Conservation (phyloP, 1,139 yeast genomes). For the Lodderomyces orthopsilosis region DNA sequence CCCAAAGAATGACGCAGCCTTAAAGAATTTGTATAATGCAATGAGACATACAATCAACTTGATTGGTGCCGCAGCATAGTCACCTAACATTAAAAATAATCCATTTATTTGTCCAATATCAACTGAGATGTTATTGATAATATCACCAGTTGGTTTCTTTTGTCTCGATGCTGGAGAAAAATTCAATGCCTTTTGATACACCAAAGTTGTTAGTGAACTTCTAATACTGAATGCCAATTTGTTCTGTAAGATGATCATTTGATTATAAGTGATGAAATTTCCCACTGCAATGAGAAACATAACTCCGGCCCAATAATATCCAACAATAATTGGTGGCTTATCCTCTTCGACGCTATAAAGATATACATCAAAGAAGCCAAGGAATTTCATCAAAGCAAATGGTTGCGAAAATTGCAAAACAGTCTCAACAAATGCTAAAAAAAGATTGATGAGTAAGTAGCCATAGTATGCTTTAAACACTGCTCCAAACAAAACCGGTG, state of each 20-base stretch:
- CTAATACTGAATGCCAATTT: constrained; percentile 18
- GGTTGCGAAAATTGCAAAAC: constrained; percentile 25
- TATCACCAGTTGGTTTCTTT: constrained; percentile 39
- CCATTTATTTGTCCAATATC: constrained; percentile 32
- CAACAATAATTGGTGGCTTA: constrained; percentile 26
- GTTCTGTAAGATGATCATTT: constrained; percentile 20
- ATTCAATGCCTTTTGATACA: constrained; percentile 33
- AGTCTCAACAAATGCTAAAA: constrained; percentile 21
- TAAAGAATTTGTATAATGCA: constrained; percentile 30
- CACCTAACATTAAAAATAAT: constrained; percentile 20
- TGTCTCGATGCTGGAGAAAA: constrained; percentile 38
- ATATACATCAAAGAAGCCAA: constrained; percentile 24
- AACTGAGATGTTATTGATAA: constrained; percentile 37
- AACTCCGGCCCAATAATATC: constrained; percentile 26
- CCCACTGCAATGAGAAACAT: constrained; percentile 25
- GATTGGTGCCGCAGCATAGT: constrained; percentile 54
- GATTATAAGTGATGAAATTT: constrained; percentile 27
- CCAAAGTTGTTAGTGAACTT: constrained; percentile 26
- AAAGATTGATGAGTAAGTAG: constrained; percentile 11
- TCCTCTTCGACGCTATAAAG: constrained; percentile 11
- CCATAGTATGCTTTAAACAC: constrained; percentile 9
- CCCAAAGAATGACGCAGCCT: constrained; percentile 36
- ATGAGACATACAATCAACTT: constrained; percentile 26
- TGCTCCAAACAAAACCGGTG: constrained; percentile 11
- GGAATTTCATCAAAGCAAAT: constrained; percentile 29